Base-by-base conservation (phyloP, 179 eudicot species). In the Gypsophila paniculata region DNA sequence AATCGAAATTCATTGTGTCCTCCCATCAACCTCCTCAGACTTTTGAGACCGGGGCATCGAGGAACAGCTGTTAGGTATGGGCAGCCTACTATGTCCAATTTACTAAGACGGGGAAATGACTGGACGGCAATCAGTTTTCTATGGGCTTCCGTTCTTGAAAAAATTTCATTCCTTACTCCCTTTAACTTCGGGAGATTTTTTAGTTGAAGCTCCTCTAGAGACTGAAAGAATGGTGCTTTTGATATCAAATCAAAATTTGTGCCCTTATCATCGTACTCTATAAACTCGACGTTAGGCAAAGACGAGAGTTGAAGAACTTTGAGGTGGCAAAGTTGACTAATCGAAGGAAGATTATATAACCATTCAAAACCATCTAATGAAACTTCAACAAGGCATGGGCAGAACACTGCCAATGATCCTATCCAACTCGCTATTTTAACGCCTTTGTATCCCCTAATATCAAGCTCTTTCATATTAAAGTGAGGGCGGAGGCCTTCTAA, bases 321-420 rank as follows among this genome's bases (percentile, higher is more conserved):
- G 19, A 72, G 69, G 54, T 72, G 49, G 4, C 34, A 61, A 8
- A 72, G 75, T 64, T 65, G 70, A 25, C 76, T 53, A 38, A 73
- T 6, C 1, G 22, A 42, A 6, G 70, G 76, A 14, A 73, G 18
- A 36, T 3, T 26, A 21, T 52, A 34, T 51, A 73, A 14, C 2
- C 5, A 23, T 3, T 52, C 10, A 3, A 73, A 73, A 53, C 2
- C 2, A 0, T 0, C 0, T 4, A 73, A 38, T 3, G 6, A 0
- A 22, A 73, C 38, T 38, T 15, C 38, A 8, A 64, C 70, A 36
- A 73, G 70, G 63, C 2, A 14, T n/a, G 65, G 74, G 2, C 59
- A 29, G 14, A 23, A 42, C 19, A 54, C 2, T 8, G 73, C 34
- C 8, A 70, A 7, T 10, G 34, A 26, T 12, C 4, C 49, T 4